Base-by-base conservation (phyloP, 2,329 filamentous ascomycete genomes). In the Biscogniauxia marginata region DNA sequence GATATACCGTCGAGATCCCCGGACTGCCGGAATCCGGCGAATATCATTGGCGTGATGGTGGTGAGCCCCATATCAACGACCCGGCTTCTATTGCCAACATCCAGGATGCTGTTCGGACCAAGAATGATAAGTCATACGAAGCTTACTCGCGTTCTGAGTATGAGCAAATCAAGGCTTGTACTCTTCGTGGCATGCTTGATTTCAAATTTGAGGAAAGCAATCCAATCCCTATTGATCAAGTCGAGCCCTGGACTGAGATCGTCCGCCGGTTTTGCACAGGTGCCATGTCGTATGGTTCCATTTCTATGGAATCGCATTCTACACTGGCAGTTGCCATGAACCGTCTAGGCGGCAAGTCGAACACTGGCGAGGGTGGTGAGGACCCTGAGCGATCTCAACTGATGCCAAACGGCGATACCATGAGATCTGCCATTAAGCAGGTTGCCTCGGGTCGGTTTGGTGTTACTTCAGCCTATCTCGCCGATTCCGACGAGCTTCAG, bases 51-150 rank as follows among this genome's bases (percentile, higher is more conserved):
- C 89, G 93, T 76, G 93, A 97, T 73, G 93, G 93, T 68, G 93
- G 93, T 53, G 93, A 98, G 77, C 84, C 92, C 57, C 93, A 98
- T 75, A 85, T 98, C 76, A 98, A 98, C 76, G 93, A 97, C 67
- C 93, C 93, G 6, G 87, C 89, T 49, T 93, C 91, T 62, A 96
- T 98, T 77, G 93, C 93, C 70, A 97, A 97, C 75, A 91, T 98
- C 59, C 93, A 97, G 75, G 93, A 98, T 74, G 93, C 93, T 11
- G 93, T 97, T 16, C 89, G 93, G 57, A 93, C 89, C 61, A 97
- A 97, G 85, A 97, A 98, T 70, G 93, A 97, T 80, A 96, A 96
- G 78, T 97, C 93, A 0, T 98, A 97, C 74, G 93, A 97, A 76
- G 93, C 93, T 0, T 98, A 98, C 77, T 96, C 93, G 0, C 85